phyloP scores from a whole-genome alignment of 208 protist genomes.

The Trypanosoma scelopori region DNA sequence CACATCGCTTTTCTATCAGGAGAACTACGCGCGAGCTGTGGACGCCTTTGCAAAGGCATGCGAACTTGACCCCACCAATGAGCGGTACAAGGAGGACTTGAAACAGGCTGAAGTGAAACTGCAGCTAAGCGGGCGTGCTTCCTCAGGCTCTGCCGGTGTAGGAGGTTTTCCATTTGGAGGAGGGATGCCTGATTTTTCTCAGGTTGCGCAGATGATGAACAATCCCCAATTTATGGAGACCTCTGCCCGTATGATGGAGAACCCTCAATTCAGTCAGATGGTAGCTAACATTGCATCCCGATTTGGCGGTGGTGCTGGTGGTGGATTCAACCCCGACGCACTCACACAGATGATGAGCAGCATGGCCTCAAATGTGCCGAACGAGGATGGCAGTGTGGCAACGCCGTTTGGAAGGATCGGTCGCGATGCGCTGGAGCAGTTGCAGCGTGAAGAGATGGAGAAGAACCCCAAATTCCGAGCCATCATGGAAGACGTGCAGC shows the following conservation, averaged over 20 bases:
- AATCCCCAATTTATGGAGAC: constrained; percentile 93
- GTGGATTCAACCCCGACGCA: constrained; percentile 44
- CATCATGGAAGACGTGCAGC: constrained; percentile 84
- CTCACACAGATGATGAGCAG: constrained; percentile 40
- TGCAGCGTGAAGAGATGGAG: constrained; percentile 73
- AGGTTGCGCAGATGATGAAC: constrained; percentile 83
- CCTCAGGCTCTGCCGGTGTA: constrained; percentile 30
- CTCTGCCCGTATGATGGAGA: constrained; percentile 87
- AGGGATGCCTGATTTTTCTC: constrained; percentile 77
- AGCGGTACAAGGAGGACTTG: constrained; percentile 89
- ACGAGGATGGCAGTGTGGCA: constrained; percentile 59
- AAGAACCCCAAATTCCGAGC: constrained; percentile 81
- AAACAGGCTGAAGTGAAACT: constrained; percentile 85
- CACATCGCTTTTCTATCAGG: constrained; percentile 89
- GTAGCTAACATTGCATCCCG: constrained; percentile 80
- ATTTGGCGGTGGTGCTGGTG: constrained; percentile 52
- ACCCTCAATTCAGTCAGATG: constrained; percentile 86
- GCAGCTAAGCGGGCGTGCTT: constrained; percentile 33
- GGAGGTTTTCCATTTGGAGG: constrained; percentile 39
- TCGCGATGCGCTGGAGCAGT: constrained; percentile 51
- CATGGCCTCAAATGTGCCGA: constrained; percentile 39
- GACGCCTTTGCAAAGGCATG: constrained; percentile 89
- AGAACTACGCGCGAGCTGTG: constrained; percentile 82
- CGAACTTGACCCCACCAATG: constrained; percentile 92
- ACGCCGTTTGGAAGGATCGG: constrained; percentile 85